Conservation (phyloP, 164 flowering plant species). For the Vitis amurensis region DNA sequence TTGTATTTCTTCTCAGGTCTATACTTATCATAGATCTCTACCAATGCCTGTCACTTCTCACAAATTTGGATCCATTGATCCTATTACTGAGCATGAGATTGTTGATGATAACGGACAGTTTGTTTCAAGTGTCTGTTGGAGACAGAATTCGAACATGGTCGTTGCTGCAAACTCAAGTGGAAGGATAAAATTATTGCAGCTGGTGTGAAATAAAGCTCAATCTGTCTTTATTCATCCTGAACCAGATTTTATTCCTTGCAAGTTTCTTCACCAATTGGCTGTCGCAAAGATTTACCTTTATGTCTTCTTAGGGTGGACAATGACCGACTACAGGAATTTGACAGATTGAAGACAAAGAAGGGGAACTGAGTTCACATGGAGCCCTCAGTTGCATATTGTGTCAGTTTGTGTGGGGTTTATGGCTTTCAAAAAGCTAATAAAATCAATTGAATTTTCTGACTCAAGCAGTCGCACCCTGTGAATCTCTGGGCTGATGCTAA, state of each 20-base stretch:
- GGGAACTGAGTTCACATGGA: neutral
- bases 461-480: neutral
- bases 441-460: neutral
- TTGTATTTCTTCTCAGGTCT: conserved; percentile 47
- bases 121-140: conserved; percentile 94
- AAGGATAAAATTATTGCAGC: conserved; percentile 60
- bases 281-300: neutral
- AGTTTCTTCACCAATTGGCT: neutral
- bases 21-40: conserved; percentile 66
- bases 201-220: conserved; percentile 38
- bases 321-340: neutral
- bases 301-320: neutral
- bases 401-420: neutral
- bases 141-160: conserved; percentile 65
- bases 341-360: neutral
- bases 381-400: neutral
- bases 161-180: conserved; percentile 88
- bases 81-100: conserved; percentile 65
- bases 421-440: neutral
- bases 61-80: conserved; percentile 78
- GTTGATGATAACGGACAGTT: conserved; percentile 68
- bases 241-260: neutral
- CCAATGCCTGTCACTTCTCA: conserved; percentile 86
- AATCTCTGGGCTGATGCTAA: neutral
- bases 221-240: neutral